phyloP scores from a whole-genome alignment of 768 basidiomycete genomes.

The Amanita jacksonii region DNA sequence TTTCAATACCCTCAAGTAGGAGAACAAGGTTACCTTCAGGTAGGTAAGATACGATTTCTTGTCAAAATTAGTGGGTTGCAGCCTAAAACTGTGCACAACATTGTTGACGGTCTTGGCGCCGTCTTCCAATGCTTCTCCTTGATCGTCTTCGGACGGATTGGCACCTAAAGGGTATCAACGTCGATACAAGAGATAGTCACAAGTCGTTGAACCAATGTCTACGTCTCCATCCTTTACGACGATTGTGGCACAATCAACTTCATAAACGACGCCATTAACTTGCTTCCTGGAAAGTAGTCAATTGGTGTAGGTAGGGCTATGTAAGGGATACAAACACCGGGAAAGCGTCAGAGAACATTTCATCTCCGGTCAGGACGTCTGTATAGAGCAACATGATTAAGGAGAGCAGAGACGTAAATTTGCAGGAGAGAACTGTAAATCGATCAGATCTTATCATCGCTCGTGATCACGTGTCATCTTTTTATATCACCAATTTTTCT shows the following conservation, averaged over 20 bases:
- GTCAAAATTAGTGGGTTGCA: constrained; percentile 73
- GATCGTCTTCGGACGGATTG: constrained; percentile 88
- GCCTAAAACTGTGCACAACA: constrained; percentile 85
- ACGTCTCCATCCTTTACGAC: constrained; percentile 69
- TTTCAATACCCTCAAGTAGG: background rate
- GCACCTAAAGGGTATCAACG: constrained; percentile 45
- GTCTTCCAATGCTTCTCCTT: constrained; percentile 72
- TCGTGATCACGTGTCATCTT: constrained; percentile 15
- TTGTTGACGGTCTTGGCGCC: constrained; percentile 79
- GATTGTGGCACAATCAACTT: constrained; percentile 76
- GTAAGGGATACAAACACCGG: constrained; percentile 46
- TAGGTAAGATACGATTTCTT: constrained; percentile 80
- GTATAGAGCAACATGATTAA: constrained; percentile 61
- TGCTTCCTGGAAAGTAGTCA: constrained; percentile 43
- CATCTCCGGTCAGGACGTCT: constrained; percentile 71
- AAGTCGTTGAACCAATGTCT: constrained; percentile 64
- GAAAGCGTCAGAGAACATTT: constrained; percentile 94
- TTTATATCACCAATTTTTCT: constrained; percentile 11
- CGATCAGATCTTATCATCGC: constrained; percentile 31
- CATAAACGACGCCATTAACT: constrained; percentile 72
- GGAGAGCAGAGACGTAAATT: constrained; percentile 14
- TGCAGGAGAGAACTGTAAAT: constrained; percentile 15
- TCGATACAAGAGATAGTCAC: background rate
- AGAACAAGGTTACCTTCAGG: constrained; percentile 53
- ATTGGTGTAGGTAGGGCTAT: background rate